Percentiles rank a stretch among this genome's conserved stretches.
phyloP scores from a whole-genome alignment of 2,329 filamentous ascomycete species.

The Zymoseptoria passerinii region DNA sequence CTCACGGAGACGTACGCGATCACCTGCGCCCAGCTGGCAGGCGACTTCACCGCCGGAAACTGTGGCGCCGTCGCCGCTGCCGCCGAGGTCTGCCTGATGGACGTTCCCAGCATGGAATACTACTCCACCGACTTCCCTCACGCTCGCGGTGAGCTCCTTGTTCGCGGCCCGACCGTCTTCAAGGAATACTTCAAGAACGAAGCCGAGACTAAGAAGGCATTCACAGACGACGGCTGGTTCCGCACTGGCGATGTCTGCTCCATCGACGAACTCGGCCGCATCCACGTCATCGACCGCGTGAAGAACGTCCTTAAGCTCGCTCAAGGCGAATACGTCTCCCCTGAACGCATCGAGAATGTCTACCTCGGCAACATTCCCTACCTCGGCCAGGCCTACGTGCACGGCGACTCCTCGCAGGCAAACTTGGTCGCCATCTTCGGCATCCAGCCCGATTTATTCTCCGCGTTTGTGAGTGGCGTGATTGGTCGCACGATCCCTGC shows the following conservation, averaged over 20 bases:
- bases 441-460: constrained; percentile 76
- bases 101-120: constrained; percentile 93
- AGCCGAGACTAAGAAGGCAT: constrained; percentile 72
- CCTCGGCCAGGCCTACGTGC: constrained; percentile 74
- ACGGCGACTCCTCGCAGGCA: constrained; percentile 78
- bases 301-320: constrained; percentile 99
- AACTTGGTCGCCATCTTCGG: constrained; percentile 81
- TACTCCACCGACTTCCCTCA: constrained; percentile 76
- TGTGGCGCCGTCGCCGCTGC: constrained; percentile 64
- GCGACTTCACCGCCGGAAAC: constrained; percentile 70
- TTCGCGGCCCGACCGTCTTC: constrained; percentile 76
- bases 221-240: constrained; percentile 93
- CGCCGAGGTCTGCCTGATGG: constrained; percentile 70
- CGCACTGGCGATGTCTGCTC: constrained; percentile 86
- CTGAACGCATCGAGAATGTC: constrained; percentile 93
- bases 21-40: constrained; percentile 57
- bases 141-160: constrained; percentile 80
- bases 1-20: constrained; percentile 89
- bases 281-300: constrained; percentile 89
- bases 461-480: constrained; percentile 68
- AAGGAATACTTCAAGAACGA: constrained; percentile 82
- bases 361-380: constrained; percentile 75
- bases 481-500: constrained; percentile 55
- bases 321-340: constrained; percentile 96
- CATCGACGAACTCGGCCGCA: constrained; percentile 75